Conservation (phyloP, 345 rosid species). For the Iberis pinnata region DNA sequence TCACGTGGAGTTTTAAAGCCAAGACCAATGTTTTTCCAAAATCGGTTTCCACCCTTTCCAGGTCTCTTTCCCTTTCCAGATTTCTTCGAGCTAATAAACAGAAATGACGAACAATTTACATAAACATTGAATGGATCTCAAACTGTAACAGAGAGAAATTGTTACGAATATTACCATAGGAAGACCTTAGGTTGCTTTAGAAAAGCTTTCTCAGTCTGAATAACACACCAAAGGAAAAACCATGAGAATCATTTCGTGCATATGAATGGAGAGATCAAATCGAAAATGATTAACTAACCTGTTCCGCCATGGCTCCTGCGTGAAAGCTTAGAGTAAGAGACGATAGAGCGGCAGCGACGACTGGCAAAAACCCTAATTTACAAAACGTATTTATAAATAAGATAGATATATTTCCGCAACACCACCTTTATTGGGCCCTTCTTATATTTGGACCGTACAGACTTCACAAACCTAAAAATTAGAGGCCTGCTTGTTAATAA, state of each 20-base stretch:
- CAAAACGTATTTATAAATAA: not conserved
- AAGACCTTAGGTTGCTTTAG: constrained; percentile 80
- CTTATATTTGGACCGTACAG: not conserved
- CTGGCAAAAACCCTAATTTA: constrained; percentile 16
- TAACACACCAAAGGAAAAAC: not conserved
- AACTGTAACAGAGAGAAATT: too few species aligned
- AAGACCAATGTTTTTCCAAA: constrained; percentile 78
- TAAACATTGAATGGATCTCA: too few species aligned
- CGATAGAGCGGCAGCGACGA: constrained; percentile 15
- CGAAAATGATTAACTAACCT: constrained; percentile 14
- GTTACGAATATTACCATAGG: too few species aligned
- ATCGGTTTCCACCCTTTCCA: constrained; percentile 93
- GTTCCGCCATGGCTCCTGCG: constrained; percentile 32
- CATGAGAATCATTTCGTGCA: too few species aligned
- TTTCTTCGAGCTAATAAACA: constrained; percentile 54
- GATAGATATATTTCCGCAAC: not conserved
- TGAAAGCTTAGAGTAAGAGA: constrained; percentile 6
- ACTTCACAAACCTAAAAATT: too few species aligned
- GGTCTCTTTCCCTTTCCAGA: constrained; percentile 86
- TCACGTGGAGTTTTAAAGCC: constrained; percentile 95
- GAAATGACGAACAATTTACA: too few species aligned
- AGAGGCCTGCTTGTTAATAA: too few species aligned
- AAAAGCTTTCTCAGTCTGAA: constrained; percentile 75
- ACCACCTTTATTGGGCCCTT: not conserved
- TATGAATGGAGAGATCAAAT: too few species aligned